phyloP scores from a whole-genome alignment of 345 rosid genomes.

The Aurinia saxatilis region DNA sequence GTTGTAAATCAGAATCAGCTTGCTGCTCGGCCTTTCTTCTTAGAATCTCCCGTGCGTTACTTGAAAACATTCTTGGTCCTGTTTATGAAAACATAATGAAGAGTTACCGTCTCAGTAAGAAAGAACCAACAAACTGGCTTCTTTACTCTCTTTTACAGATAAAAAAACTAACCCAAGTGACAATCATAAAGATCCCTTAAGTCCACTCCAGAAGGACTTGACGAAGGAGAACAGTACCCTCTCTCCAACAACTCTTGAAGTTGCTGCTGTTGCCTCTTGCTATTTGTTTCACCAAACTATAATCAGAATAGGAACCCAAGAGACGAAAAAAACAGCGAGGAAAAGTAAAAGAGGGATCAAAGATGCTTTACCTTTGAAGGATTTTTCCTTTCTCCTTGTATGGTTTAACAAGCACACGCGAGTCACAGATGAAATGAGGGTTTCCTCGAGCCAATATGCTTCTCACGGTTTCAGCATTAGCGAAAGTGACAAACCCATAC shows the following conservation, averaged over 20 bases:
- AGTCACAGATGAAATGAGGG: conserved; percentile 85
- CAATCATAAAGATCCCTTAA: conserved; percentile 52
- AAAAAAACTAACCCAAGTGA: conserved; percentile 45
- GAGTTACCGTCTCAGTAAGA: neutral
- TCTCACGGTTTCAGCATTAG: conserved; percentile 69
- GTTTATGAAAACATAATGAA: neutral
- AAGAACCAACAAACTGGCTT: neutral
- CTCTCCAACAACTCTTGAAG: conserved; percentile 51
- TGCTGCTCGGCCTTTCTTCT: conserved; percentile 71
- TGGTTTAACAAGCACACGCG: conserved; percentile 89
- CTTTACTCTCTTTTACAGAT: neutral
- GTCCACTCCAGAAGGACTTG: conserved; percentile 51
- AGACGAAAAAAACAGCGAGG: neutral
- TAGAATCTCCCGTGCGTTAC: conserved; percentile 44
- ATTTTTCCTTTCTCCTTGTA: conserved; percentile 93
- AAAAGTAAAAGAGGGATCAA: neutral
- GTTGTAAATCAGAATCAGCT: conserved; percentile 76
- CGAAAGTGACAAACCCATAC: conserved; percentile 92
- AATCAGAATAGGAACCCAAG: neutral
- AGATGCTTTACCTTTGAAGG: conserved; percentile 44
- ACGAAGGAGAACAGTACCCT: conserved; percentile 61
- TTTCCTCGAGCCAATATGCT: conserved; percentile 72
- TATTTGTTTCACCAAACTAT: conserved; percentile 11
- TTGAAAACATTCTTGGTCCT: conserved; percentile 54
- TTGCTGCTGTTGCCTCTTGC: conserved; percentile 67